phyloP scores from a whole-genome alignment of 2,329 filamentous ascomycete species.

The Aspergillus persii region DNA sequence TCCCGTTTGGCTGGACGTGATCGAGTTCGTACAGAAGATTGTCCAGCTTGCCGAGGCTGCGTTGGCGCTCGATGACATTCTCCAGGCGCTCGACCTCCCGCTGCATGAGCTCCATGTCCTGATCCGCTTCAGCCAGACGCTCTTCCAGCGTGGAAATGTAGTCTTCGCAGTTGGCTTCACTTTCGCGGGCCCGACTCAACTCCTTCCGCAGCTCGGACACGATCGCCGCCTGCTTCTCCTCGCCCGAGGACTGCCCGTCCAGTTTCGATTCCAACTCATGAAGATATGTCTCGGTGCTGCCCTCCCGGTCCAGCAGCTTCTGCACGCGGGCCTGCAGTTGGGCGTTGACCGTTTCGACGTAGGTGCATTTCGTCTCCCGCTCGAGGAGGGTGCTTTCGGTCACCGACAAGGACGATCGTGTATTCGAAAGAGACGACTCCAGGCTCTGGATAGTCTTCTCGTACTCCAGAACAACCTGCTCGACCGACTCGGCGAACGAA shows the following conservation, averaged over 20 bases:
- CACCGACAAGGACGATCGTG: conserved; percentile 74
- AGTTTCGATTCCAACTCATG: conserved; percentile 88
- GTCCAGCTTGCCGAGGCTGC: conserved; percentile 91
- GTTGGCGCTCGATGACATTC: conserved; percentile 90
- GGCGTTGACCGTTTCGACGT: conserved; percentile 84
- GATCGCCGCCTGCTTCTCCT: conserved; percentile 86
- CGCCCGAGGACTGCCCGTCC: conserved; percentile 83
- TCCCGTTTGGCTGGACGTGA: conserved; percentile 59
- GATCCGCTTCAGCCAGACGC: conserved; percentile 89
- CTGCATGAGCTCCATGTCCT: conserved; percentile 95
- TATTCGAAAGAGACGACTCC: conserved; percentile 87
- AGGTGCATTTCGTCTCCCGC: conserved; percentile 89
- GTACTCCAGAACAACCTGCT: conserved; percentile 94
- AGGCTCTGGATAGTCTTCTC: conserved; percentile 97
- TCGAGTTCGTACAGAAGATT: conserved; percentile 89
- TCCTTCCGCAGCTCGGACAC: conserved; percentile 88
- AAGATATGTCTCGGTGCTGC: conserved; percentile 87
- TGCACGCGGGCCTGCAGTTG: conserved; percentile 89
- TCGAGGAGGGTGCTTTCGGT: conserved; percentile 87
- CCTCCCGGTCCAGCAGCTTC: conserved; percentile 87
- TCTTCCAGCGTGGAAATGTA: conserved; percentile 98
- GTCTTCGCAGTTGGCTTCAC: conserved; percentile 85
- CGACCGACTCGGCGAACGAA: conserved; percentile 91
- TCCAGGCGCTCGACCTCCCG: conserved; percentile 92
- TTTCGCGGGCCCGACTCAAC: conserved; percentile 81